Conservation (phyloP, 2,329 filamentous ascomycete species). For the Hypoxylon sp. region DNA sequence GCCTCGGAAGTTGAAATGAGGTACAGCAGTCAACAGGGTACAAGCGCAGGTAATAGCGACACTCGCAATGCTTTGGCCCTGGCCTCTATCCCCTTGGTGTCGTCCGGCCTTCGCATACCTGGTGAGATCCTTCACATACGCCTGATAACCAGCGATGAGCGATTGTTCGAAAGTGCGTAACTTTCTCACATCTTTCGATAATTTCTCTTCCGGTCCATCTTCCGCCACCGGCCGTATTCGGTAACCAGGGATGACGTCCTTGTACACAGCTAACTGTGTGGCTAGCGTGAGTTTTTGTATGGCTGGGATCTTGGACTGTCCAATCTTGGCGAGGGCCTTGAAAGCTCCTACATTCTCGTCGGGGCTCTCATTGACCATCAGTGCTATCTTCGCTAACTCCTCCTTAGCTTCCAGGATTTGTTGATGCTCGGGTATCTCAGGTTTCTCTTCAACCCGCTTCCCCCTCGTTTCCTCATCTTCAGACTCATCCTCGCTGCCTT, state of each 20-base stretch:
- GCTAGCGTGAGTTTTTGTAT: conserved; percentile 89
- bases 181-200: conserved; percentile 92
- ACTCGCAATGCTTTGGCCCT: conserved; percentile 70
- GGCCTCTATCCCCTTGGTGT: conserved; percentile 56
- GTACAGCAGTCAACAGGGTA: conserved; percentile 82
- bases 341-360: conserved; percentile 89
- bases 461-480: conserved; percentile 57
- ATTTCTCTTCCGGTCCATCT: conserved; percentile 80
- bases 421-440: conserved; percentile 79
- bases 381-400: conserved; percentile 87
- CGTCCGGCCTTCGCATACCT: conserved; percentile 72
- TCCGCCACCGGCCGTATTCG: conserved; percentile 87
- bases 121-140: conserved; percentile 83
- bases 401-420: conserved; percentile 92
- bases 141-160: conserved; percentile 86
- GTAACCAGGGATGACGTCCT: conserved; percentile 96
- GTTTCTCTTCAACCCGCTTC: conserved; percentile 64
- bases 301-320: conserved; percentile 76
- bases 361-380: conserved; percentile 87
- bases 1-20: conserved; percentile 96
- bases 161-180: conserved; percentile 89
- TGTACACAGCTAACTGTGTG: conserved; percentile 91
- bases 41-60: conserved; percentile 90
- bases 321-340: conserved; percentile 82
- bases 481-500: conserved; percentile 69